Conservation (phyloP, 768 basidiomycete species). For the Coprinopsis cinerea region DNA sequence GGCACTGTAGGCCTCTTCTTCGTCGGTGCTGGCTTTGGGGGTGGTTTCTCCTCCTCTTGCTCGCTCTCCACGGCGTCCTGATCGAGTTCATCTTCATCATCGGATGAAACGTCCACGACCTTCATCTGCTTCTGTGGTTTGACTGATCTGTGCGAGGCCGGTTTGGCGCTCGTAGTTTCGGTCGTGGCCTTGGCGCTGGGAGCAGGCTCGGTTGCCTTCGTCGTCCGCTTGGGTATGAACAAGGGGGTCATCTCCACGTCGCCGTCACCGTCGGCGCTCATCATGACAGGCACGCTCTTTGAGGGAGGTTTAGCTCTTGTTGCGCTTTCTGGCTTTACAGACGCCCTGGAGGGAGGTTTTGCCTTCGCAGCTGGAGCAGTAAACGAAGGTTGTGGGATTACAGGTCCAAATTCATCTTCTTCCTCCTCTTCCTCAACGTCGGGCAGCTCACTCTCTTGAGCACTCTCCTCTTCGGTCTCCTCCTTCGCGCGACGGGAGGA, state of each 20-base stretch:
- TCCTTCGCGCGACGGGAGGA: background rate
- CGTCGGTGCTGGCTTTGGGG: background rate
- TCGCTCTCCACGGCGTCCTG: constrained; percentile 2
- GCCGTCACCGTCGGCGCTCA: constrained; percentile 5
- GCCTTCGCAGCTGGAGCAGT: background rate
- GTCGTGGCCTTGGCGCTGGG: too few relatives aligned
- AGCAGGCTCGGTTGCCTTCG: too few relatives aligned
- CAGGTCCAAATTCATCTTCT: constrained; percentile 4
- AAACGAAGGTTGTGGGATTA: constrained; percentile 4
- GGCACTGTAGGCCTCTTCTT: background rate
- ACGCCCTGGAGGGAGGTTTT: background rate
- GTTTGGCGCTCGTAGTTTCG: constrained; percentile 10
- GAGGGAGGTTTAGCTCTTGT: constrained; percentile 1
- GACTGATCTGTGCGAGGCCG: background rate
- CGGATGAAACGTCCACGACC: constrained; percentile 38
- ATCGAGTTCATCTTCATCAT: constrained; percentile 23
- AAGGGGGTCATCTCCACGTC: constrained; percentile 9
- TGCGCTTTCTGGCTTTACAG: constrained; percentile 16
- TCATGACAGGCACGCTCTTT: background rate
- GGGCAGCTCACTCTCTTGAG: background rate
- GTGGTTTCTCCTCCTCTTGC: background rate
- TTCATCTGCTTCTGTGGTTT: constrained; percentile 20
- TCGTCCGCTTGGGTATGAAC: constrained; percentile 6
- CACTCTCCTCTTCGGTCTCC: background rate
- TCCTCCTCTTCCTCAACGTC: background rate